Conservation (phyloP, 306 rosid genomes). For the Lathyrus oleraceus region DNA sequence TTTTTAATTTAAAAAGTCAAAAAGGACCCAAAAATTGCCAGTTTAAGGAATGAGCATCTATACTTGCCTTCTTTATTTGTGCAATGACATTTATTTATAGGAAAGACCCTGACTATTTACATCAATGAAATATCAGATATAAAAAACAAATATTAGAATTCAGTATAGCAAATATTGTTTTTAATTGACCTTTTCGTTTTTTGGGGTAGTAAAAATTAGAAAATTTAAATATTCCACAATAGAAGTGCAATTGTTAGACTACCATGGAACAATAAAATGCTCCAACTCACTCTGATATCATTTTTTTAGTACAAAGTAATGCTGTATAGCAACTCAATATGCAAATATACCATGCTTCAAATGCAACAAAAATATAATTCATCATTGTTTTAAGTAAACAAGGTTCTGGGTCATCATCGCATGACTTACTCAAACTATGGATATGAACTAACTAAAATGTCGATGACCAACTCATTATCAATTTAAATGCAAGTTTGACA, state of each 20-base stretch:
- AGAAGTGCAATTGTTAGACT: not conserved
- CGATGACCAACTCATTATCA: not conserved
- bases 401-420: not conserved
- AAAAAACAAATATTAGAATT: not conserved
- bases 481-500: not conserved
- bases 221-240: not conserved
- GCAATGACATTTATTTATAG: not conserved
- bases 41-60: not conserved
- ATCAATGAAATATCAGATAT: not conserved
- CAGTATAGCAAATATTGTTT: not conserved
- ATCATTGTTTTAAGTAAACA: not conserved
- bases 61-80: not conserved
- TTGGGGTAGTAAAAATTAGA: not conserved
- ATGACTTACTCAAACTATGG: constrained; percentile 4
- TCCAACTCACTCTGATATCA: not conserved
- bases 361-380: not conserved
- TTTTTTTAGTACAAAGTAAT: not conserved
- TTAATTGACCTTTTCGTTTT: not conserved
- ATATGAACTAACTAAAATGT: constrained; percentile 2
- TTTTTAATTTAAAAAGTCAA: not conserved
- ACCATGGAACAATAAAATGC: not conserved
- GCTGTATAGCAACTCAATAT: not conserved
- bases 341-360: not conserved
- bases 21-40: not conserved
- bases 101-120: not conserved